Base-by-base conservation (phyloP, 192 early-diverging fungal species). In the Kappamyces sp. region DNA sequence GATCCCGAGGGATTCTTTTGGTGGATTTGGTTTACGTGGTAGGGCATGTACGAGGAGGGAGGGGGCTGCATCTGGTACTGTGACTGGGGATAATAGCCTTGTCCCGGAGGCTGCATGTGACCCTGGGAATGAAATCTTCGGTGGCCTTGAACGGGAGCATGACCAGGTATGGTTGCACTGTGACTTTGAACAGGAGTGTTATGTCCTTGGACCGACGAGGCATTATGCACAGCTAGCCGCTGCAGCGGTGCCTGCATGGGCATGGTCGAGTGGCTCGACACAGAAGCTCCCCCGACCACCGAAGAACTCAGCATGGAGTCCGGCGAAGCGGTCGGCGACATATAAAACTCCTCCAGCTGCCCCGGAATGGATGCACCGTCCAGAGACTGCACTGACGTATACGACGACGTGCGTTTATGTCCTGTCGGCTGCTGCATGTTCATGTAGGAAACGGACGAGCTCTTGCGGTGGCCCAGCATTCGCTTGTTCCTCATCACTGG, bases 1-100 rank as follows among this genome's bases (percentile, higher is more conserved):
- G 51, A 39, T 31, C 15, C 51, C 5, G 51, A 53, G 14, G 14
- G 41, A 53, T n/a, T 53, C 51, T 53, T 53, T 31, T 53, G 37
- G 14, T 53, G 51, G 2, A 15, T 11, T 0, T 9, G 5, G 2
- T 9, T 9, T 1, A 15, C 14, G 14, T 9, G 29, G 29, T 53
- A 11, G 12, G 14, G 2, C 37, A 11, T 12, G 9, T 14, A 22
- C 12, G 51, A 53, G n/a, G 51, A n/a, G n/a, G 51, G 51, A 39
- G 51, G 14, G 5, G 12, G 14, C 37, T 53, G 14, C 37, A 9
- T 53, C 31, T 53, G 51, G 12, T 49, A 49, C 1, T 49, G 48
- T 34, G 30, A 34, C 35, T 49, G 48, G 9, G 30, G 48, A 30
- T 33, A 33, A 33, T 49, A 34, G 9, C 31, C 31, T 53, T 53